Evolutionary conservation across 2,329 filamentous ascomycete species (phyloP), one percentile per base, ranked within the genome.

Genomic region (Ophiostoma tasmaniense): DNA sequence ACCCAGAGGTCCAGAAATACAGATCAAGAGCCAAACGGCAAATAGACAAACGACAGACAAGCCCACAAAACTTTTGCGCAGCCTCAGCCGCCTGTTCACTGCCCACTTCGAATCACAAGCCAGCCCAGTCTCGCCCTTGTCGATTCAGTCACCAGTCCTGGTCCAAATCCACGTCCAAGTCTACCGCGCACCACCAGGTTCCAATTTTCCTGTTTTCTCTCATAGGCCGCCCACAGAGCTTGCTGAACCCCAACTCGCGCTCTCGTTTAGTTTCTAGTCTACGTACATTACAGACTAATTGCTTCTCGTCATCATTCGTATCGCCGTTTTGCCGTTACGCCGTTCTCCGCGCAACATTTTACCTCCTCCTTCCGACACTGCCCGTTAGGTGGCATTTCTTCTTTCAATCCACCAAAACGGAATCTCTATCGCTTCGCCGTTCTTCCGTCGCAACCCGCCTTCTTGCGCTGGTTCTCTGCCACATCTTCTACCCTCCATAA

Each of bases 401-500:
- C 75, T 73, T 75, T 74, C 75, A 77, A 77, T 76, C 77, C 74
- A 76, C 76, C 78, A 83, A 80, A 77, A 84, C 83, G 83, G 82
- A 82, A 78, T 77, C 78, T 74, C 79, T 78, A 80, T 80, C 80
- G 78, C 76, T 77, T 79, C 78, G 75, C 74, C 78, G 78, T 76
- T 77, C 75, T 75, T 78, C 82, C 77, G 75, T 82, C 76, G 73
- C 81, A 75, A 71, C 81, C 76, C 74, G 76, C 73, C 76, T 82
- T 75, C 79, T 84, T 77, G 67, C 71, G 67, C 82, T 82, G 80
- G 75, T 79, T 74, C 77, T 82, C 76, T 80, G 85, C 76, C 76
- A 81, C 76, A 76, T 83, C 72, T 81, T 82, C 74, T 83, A 86
- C 73, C 84, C 84, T 78, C 84, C 83, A 72, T 85, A 85, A 75